Evolutionary conservation across 805 yeast species (phyloP).

Genomic region (Maudiozyma bulderi): DNA sequence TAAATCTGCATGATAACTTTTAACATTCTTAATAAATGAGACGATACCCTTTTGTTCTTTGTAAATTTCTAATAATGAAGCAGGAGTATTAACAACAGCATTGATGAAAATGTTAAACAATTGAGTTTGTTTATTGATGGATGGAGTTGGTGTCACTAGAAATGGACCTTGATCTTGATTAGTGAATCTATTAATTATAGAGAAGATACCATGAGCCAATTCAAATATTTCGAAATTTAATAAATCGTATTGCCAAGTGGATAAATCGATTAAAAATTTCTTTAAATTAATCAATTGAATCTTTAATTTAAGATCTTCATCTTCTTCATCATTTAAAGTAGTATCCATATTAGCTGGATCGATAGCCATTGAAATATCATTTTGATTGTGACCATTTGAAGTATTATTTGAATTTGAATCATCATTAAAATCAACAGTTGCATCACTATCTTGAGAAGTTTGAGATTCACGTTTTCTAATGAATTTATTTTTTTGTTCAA

Average conservation of each 20-base stretch:
- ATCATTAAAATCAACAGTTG: conserved; percentile 19
- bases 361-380: conserved; percentile 9
- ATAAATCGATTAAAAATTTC: conserved; percentile 39
- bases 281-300: conserved; percentile 38
- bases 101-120: conserved; percentile 18
- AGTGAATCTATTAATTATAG: conserved; percentile 24
- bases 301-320: conserved; percentile 24
- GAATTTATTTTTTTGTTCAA: conserved; percentile 20
- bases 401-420: conserved; percentile 1
- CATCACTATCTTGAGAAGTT: conserved; percentile 19
- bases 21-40: conserved; percentile 17
- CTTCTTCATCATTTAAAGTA: conserved; percentile 17
- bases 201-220: conserved; percentile 23
- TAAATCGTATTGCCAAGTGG: conserved; percentile 40
- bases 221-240: conserved; percentile 25
- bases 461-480: conserved; percentile 15
- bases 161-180: conserved; percentile 26
- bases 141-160: conserved; percentile 18
- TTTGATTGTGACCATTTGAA: neutral
- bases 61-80: conserved; percentile 17
- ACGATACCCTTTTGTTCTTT: conserved; percentile 18
- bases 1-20: conserved; percentile 14
- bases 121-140: conserved; percentile 15
- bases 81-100: conserved; percentile 19
- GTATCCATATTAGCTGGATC: conserved; percentile 16